phyloP scores from a whole-genome alignment of 176 grass and related monocot genomes.

The Melocanna baccifera region DNA sequence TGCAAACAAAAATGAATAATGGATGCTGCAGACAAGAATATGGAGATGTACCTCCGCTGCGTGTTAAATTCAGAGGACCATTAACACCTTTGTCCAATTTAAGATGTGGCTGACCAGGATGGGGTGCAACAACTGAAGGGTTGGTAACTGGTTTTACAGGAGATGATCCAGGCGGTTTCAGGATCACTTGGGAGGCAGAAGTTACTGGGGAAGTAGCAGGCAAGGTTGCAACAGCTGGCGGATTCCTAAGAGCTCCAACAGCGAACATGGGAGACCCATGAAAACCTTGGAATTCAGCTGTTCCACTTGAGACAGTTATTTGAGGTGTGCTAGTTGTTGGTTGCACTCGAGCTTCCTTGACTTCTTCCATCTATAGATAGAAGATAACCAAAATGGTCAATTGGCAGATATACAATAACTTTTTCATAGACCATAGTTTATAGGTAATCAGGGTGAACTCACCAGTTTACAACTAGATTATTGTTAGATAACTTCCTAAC shows the following conservation, averaged over 20 bases:
- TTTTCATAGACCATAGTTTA: neutral
- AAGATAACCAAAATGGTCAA: conserved; percentile 2
- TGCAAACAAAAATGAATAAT: neutral
- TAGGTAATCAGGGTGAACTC: neutral
- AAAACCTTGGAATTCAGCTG: conserved; percentile 42
- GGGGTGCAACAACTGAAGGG: conserved; percentile 43
- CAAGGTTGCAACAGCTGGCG: conserved; percentile 12
- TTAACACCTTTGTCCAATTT: conserved; percentile 53
- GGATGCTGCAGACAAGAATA: conserved; percentile 13
- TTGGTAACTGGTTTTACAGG: conserved; percentile 39
- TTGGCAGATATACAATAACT: conserved; percentile 1
- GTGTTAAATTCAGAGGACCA: conserved; percentile 49
- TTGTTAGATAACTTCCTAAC: neutral
- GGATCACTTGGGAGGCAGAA: conserved; percentile 34
- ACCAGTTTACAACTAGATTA: neutral
- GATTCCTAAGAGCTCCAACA: conserved; percentile 36
- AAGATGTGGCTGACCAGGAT: conserved; percentile 39
- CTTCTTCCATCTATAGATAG: conserved; percentile 82
- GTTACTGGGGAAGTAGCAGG: conserved; percentile 37
- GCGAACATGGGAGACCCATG: conserved; percentile 53
- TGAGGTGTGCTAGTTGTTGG: conserved; percentile 51
- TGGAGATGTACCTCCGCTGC: conserved; percentile 46
- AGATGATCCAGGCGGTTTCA: conserved; percentile 48
- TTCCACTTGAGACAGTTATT: conserved; percentile 31
- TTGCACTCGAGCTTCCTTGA: conserved; percentile 62